phyloP scores from a whole-genome alignment of 1,284 basidiomycete genomes.

The Malassezia psittaci region DNA sequence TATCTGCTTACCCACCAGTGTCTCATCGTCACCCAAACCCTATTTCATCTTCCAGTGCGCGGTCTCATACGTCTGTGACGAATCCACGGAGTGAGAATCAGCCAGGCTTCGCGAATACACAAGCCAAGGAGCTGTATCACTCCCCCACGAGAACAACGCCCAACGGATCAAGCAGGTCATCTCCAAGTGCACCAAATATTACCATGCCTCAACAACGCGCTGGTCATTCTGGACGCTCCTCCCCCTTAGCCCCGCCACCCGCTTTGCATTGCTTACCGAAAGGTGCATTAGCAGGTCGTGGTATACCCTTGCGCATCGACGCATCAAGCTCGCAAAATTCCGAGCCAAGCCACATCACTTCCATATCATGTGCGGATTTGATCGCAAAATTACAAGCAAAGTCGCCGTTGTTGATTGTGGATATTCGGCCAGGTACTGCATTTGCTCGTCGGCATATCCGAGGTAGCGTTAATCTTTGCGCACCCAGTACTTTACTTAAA shows the following conservation, averaged over 20 bases:
- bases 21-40: not conserved
- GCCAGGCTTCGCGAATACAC: not conserved
- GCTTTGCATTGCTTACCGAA: not conserved
- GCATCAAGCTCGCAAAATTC: not conserved
- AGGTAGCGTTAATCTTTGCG: constrained; percentile 71
- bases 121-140: not conserved
- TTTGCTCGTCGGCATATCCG: constrained; percentile 27
- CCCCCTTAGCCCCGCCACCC: not conserved
- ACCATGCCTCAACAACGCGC: not conserved
- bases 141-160: not conserved
- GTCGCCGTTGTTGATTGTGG: constrained; percentile 54
- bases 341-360: not conserved
- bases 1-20: not conserved
- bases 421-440: constrained; percentile 65
- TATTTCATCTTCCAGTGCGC: not conserved
- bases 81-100: not conserved
- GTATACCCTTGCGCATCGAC: not conserved
- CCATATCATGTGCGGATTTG: not conserved
- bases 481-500: constrained; percentile 77
- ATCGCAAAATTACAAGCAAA: not conserved
- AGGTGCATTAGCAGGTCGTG: not conserved
- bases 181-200: not conserved
- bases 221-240: not conserved
- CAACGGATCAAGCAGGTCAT: not conserved
- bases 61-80: not conserved